Evolutionary conservation across 805 yeast genomes (phyloP).

Genomic region (Kuraishia molischiana): DNA sequence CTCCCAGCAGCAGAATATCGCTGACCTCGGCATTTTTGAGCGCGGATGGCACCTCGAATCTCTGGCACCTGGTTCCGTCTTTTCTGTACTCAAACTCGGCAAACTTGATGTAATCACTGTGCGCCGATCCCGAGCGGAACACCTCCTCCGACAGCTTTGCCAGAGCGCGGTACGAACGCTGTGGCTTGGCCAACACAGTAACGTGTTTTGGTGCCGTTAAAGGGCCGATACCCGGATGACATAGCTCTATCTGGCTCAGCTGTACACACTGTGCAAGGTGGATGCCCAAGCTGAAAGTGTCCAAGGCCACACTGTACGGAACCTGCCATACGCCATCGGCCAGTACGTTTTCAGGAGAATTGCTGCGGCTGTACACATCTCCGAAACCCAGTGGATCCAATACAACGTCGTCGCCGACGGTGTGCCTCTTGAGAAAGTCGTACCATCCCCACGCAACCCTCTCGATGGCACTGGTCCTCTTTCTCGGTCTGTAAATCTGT

Average conservation of each 20-base stretch:
- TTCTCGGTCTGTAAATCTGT: background rate
- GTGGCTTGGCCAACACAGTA: background rate
- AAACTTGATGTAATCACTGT: background rate
- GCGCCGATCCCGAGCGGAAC: no score
- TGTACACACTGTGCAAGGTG: background rate
- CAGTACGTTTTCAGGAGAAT: background rate
- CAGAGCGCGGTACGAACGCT: no score
- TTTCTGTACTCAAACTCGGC: background rate
- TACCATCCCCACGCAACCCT: conserved; percentile 4
- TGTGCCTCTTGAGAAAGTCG: conserved; percentile 4
- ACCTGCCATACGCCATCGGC: background rate
- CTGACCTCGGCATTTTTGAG: background rate
- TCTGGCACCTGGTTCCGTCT: background rate
- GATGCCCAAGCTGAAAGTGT: background rate
- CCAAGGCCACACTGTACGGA: background rate
- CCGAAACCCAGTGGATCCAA: background rate
- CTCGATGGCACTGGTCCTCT: conserved; percentile 1
- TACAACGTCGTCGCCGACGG: background rate
- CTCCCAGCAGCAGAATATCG: background rate
- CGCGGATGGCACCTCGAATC: background rate
- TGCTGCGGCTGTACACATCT: background rate
- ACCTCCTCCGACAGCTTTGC: no score
- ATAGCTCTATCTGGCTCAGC: background rate
- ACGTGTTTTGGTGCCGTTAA: background rate
- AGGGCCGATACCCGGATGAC: background rate